A percentile compares a stretch with the other conserved stretches of the same genome.
Conservation (phyloP, 345 rosid species). For the Eucalyptus cloeziana region DNA sequence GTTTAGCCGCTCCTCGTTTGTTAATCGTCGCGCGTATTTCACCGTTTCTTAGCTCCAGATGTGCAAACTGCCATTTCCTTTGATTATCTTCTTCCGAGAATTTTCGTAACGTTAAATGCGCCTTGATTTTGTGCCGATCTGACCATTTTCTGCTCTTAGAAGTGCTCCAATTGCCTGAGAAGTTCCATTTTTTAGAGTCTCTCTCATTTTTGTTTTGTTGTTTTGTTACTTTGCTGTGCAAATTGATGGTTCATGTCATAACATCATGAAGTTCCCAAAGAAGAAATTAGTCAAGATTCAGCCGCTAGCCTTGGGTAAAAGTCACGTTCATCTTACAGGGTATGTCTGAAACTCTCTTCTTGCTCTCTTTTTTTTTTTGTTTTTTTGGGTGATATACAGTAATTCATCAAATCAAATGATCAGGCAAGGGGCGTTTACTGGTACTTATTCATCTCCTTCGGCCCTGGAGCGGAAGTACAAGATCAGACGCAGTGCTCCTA, state of each 20-base stretch:
- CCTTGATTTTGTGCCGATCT: neutral
- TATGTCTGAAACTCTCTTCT: neutral
- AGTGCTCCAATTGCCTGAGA: neutral
- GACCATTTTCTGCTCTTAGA: neutral
- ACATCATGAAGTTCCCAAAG: neutral
- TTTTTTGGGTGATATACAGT: neutral
- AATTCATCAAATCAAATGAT: neutral
- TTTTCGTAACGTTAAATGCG: too few species aligned
- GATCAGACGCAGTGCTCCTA: neutral
- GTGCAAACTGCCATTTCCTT: neutral
- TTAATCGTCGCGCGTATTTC: too few species aligned
- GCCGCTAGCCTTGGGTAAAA: neutral
- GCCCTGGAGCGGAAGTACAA: neutral
- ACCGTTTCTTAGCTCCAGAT: neutral
- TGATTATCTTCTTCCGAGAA: neutral
- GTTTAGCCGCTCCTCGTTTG: too few species aligned
- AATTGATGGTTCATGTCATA: neutral
- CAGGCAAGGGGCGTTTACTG: neutral
- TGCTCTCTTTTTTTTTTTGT: too few species aligned
- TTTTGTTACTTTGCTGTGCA: neutral
- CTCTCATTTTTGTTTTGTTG: neutral
- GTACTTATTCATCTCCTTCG: neutral
- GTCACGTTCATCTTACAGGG: neutral
- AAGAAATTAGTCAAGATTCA: neutral
- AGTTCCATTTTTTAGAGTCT: neutral